Evolutionary conservation across 495 filamentous ascomycete species (phyloP).

Genomic region (Geoglossum glabrum): DNA sequence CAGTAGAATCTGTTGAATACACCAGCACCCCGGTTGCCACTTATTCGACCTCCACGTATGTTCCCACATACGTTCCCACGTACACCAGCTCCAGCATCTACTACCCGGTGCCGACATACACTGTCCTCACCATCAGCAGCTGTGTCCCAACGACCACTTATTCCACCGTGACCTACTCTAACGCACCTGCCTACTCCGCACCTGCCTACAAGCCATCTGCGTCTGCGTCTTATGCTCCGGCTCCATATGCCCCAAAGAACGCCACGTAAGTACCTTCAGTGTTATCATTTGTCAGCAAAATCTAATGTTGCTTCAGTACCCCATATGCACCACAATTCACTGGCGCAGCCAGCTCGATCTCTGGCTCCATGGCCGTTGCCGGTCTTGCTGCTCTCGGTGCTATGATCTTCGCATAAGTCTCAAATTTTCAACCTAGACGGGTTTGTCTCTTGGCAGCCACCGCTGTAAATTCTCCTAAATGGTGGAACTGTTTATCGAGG

Average conservation of each 20-base stretch:
- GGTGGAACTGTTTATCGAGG: neutral
- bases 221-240: neutral
- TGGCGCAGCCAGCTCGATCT: constrained; percentile 24
- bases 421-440: neutral
- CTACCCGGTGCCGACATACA: neutral
- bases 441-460: neutral
- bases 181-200: constrained; percentile 11
- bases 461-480: neutral
- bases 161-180: constrained; percentile 24
- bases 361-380: constrained; percentile 28
- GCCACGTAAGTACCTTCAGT: neutral
- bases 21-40: neutral
- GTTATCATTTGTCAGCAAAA: neutral
- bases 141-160: constrained; percentile 13
- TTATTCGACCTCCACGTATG: constrained; percentile 4
- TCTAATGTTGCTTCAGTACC: constrained; percentile 12
- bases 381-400: constrained; percentile 30
- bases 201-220: neutral
- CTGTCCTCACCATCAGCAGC: constrained; percentile 11
- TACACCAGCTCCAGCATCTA: constrained; percentile 8
- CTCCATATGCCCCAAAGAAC: constrained; percentile 10
- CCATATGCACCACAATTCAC: constrained; percentile 20
- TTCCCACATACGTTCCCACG: neutral
- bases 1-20: too few relatives aligned
- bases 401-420: constrained; percentile 31